Percentiles rank a stretch among this genome's conserved stretches.
Conservation (phyloP, 129 eudicot species). For the Arctium lappa region DNA sequence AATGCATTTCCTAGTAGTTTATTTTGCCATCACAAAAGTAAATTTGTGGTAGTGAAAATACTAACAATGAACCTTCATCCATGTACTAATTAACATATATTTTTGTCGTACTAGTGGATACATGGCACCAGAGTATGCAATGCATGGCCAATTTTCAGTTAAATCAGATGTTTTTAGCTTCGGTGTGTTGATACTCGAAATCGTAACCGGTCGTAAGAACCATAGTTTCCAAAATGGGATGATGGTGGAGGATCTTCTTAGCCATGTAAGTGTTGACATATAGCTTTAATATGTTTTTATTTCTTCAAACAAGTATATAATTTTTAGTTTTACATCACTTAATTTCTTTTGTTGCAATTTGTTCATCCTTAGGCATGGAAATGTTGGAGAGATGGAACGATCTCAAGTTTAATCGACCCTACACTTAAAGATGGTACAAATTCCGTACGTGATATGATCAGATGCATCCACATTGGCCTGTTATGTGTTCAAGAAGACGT, state of each 20-base stretch:
- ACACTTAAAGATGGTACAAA: conserved; percentile 8
- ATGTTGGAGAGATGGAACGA: conserved; percentile 38
- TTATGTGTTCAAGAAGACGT: conserved; percentile 53
- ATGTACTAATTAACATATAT: background rate
- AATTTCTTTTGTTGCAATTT: background rate
- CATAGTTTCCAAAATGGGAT: conserved; percentile 25
- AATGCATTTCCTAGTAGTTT: background rate
- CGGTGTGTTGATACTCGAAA: conserved; percentile 48
- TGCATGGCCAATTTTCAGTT: conserved; percentile 43
- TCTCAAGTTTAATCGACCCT: conserved; percentile 35
- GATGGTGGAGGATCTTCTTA: conserved; percentile 31
- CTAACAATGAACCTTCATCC: background rate
- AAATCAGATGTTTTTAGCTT: conserved; percentile 53
- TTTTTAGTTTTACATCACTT: background rate
- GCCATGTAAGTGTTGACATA: conserved; percentile 35
- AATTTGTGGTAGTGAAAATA: background rate
- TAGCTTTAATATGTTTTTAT: background rate
- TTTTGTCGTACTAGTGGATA: conserved; percentile 38
- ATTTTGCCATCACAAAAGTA: background rate
- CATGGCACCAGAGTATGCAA: conserved; percentile 53
- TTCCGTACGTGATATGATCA: conserved; percentile 26
- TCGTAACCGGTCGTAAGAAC: conserved; percentile 39
- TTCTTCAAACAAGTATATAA: background rate
- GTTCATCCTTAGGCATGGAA: conserved; percentile 41
- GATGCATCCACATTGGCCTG: conserved; percentile 51